Evolutionary conservation across 1,284 basidiomycete genomes (phyloP).

Genomic region (Prillingera fragicola): DNA sequence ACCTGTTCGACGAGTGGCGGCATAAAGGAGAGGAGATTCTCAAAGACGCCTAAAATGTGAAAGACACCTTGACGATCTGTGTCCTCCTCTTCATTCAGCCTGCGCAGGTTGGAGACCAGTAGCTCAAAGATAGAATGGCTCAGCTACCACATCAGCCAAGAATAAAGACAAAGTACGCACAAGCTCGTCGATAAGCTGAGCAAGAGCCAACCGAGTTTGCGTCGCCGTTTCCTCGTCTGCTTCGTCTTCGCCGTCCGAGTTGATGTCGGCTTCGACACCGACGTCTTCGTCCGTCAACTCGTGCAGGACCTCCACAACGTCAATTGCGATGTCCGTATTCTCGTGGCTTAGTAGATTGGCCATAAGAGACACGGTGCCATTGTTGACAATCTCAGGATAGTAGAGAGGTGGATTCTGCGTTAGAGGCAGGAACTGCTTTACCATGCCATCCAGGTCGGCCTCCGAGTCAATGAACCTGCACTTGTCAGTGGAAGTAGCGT

Average conservation of each 20-base stretch:
- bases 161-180: slow-evolving; percentile 51
- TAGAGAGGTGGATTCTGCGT: slow-evolving; percentile 76
- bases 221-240: slow-evolving; percentile 54
- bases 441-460: slow-evolving; percentile 79
- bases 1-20: slow-evolving; percentile 66
- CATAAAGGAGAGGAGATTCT: slow-evolving; percentile 83
- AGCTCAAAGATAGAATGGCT: slow-evolving; percentile 79
- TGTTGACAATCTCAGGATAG: slow-evolving; percentile 82
- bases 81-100: slow-evolving; percentile 71
- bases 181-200: slow-evolving; percentile 64
- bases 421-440: slow-evolving; percentile 81
- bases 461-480: slow-evolving; percentile 96
- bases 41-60: slow-evolving; percentile 86
- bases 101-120: slow-evolving; percentile 77
- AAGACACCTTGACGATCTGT: slow-evolving; percentile 84
- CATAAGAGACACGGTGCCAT: slow-evolving; percentile 61
- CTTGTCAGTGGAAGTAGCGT: neutral
- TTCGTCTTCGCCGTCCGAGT: slow-evolving; percentile 57
- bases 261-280: slow-evolving; percentile 67
- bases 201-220: slow-evolving; percentile 53
- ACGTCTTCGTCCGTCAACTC: slow-evolving; percentile 94
- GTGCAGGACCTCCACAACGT: slow-evolving; percentile 82
- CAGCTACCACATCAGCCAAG: slow-evolving; percentile 52
- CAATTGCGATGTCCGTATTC: slow-evolving; percentile 88
- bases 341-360: slow-evolving; percentile 84